Conservation (phyloP, 2,329 filamentous ascomycete genomes). For the Orbilia brochopaga region DNA sequence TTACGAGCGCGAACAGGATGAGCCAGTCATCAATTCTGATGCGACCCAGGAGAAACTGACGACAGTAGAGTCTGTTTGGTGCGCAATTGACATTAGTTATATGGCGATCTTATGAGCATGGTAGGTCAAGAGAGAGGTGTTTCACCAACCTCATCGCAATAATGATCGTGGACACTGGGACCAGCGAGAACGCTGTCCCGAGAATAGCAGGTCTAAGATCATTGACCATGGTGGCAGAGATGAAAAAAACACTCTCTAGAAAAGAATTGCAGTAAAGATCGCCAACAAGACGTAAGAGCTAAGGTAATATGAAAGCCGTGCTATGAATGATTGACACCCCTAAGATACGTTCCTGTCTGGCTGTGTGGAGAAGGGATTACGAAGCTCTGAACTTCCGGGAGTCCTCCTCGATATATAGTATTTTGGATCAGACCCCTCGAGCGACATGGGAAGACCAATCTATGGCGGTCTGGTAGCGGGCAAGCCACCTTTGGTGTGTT, state of each 20-base stretch:
- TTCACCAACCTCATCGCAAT: slow-evolving; percentile 53
- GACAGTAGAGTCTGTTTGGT: slow-evolving; percentile 53
- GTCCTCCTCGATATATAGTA: slow-evolving; percentile 49
- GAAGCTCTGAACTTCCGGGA: slow-evolving; percentile 37
- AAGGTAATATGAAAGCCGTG: slow-evolving; percentile 40
- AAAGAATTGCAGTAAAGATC: slow-evolving; percentile 41
- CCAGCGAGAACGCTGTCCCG: slow-evolving; percentile 53
- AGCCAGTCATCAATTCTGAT: slow-evolving; percentile 58
- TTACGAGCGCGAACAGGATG: slow-evolving; percentile 55
- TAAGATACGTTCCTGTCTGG: slow-evolving; percentile 47
- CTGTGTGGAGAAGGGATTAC: slow-evolving; percentile 43
- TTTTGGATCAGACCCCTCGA: slow-evolving; percentile 18
- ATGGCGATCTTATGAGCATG: slow-evolving; percentile 43
- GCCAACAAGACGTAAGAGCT: slow-evolving; percentile 33
- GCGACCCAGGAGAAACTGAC: slow-evolving; percentile 51
- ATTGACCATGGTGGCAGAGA: slow-evolving; percentile 15
- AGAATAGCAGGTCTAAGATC: slow-evolving; percentile 39
- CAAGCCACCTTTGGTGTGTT: slow-evolving; percentile 47
- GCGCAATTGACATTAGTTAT: slow-evolving; percentile 23
- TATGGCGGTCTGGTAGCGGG: slow-evolving; percentile 41
- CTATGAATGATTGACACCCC: slow-evolving; percentile 49
- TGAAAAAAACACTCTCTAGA: slow-evolving; percentile 16
- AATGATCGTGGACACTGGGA: slow-evolving; percentile 52
- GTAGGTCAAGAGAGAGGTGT: slow-evolving; percentile 30
- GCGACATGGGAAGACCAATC: slow-evolving; percentile 26